phyloP scores from a whole-genome alignment of 495 filamentous ascomycete genomes.

The Penicillium dipodomyicola region DNA sequence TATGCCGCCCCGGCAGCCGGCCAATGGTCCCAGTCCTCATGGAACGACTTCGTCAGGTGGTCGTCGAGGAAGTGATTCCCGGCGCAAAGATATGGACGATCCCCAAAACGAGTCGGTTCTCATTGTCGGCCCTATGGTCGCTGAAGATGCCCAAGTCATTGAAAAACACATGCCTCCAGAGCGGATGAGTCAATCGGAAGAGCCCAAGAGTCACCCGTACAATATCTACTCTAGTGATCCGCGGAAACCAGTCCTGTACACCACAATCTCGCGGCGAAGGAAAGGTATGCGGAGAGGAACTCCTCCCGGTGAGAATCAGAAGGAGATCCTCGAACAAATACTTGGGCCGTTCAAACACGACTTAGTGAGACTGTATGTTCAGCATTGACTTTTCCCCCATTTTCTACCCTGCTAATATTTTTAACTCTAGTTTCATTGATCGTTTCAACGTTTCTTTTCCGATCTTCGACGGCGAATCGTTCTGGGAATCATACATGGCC shows the following conservation, averaged over 20 bases:
- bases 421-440: slow-evolving; percentile 43
- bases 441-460: slow-evolving; percentile 54
- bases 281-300: slow-evolving; percentile 47
- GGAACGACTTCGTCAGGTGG: slow-evolving; percentile 31
- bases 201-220: slow-evolving; percentile 45
- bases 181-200: slow-evolving; percentile 36
- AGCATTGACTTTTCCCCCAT: background rate
- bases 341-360: slow-evolving; percentile 52
- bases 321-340: slow-evolving; percentile 55
- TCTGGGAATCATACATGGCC: slow-evolving; percentile 46
- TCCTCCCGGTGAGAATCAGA: slow-evolving; percentile 52
- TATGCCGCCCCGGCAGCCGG: slow-evolving; percentile 16
- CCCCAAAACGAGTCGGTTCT: slow-evolving; percentile 49
- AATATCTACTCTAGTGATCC: slow-evolving; percentile 51
- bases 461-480: slow-evolving; percentile 50
- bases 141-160: slow-evolving; percentile 52
- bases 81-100: slow-evolving; percentile 39
- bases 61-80: slow-evolving; percentile 35
- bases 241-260: slow-evolving; percentile 48
- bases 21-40: slow-evolving; percentile 30
- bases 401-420: slow-evolving; percentile 10
- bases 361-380: slow-evolving; percentile 48
- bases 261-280: slow-evolving; percentile 45
- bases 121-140: slow-evolving; percentile 51
- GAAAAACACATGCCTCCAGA: slow-evolving; percentile 51